Percentiles rank a stretch among this genome's conserved stretches.
Conservation (phyloP, 148 eudicot genomes). For the Selenicereus undatus region DNA sequence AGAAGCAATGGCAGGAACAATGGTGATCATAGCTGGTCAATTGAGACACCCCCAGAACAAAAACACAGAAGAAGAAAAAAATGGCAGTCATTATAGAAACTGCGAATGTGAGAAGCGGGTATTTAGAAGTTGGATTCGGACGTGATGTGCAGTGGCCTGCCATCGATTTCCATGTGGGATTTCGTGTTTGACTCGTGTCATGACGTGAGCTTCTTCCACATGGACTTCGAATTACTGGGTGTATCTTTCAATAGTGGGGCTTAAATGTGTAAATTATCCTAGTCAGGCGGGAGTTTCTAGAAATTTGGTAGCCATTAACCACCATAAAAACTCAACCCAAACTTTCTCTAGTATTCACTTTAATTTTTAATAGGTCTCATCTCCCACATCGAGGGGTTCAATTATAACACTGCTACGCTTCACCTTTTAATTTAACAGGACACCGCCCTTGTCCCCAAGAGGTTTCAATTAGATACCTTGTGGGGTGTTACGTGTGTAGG, state of each 20-base stretch:
- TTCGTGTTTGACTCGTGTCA: too few relatives aligned
- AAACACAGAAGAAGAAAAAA: background rate
- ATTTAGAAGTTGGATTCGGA: slow-evolving; percentile 10
- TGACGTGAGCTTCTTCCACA: too few relatives aligned
- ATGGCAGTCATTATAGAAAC: slow-evolving; percentile 7
- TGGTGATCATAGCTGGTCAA: slow-evolving; percentile 44
- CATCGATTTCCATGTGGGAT: slow-evolving; percentile 45
- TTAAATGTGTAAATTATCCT: slow-evolving; percentile 20
- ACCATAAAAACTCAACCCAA: too few relatives aligned
- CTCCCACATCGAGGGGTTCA: too few relatives aligned
- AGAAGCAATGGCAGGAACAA: slow-evolving; percentile 54
- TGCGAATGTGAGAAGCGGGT: background rate
- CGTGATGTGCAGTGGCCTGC: slow-evolving; percentile 54
- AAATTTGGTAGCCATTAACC: background rate
- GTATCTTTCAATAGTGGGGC: background rate
- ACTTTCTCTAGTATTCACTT: too few relatives aligned
- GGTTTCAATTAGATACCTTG: too few relatives aligned
- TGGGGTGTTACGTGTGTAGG: too few relatives aligned
- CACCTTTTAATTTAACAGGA: too few relatives aligned
- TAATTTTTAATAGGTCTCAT: too few relatives aligned
- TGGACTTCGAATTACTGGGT: background rate
- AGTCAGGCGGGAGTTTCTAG: slow-evolving; percentile 17
- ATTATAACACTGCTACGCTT: too few relatives aligned
- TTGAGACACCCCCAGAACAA: slow-evolving; percentile 12
- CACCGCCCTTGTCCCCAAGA: too few relatives aligned